Percentiles rank a stretch among this genome's conserved stretches.
Evolutionary conservation across 2,329 filamentous ascomycete genomes (phyloP).

Genomic region (Penicillium capsulatum): DNA sequence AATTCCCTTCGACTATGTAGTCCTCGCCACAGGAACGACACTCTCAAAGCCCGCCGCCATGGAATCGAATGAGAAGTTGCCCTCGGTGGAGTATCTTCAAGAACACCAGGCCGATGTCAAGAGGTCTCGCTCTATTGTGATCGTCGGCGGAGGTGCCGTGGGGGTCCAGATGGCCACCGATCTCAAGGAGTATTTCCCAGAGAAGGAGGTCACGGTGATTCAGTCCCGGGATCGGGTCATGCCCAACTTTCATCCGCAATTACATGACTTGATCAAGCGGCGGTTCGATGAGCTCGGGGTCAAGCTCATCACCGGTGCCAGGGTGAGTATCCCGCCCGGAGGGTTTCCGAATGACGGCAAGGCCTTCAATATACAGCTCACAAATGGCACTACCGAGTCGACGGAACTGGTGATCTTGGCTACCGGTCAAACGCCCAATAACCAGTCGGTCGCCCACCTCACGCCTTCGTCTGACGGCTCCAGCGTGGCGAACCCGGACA

Average conservation of each 20-base stretch:
- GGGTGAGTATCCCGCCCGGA: slow-evolving; percentile 24
- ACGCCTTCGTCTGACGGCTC: slow-evolving; percentile 12
- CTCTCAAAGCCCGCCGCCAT: slow-evolving; percentile 34
- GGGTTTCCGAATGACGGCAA: slow-evolving; percentile 28
- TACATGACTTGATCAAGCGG: slow-evolving; percentile 30
- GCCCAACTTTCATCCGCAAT: slow-evolving; percentile 30
- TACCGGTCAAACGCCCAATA: slow-evolving; percentile 49
- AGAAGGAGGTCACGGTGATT: slow-evolving; percentile 47
- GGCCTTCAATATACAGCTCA: slow-evolving; percentile 28
- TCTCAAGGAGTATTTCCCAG: slow-evolving; percentile 46
- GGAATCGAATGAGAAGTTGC: slow-evolving; percentile 31
- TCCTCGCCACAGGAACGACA: slow-evolving; percentile 33
- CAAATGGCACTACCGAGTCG: slow-evolving; percentile 31
- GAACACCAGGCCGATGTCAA: slow-evolving; percentile 32
- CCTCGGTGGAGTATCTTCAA: slow-evolving; percentile 32
- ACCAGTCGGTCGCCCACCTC: slow-evolving; percentile 31
- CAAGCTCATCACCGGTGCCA: slow-evolving; percentile 29
- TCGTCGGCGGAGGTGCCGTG: slow-evolving; percentile 49
- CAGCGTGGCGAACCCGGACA: slow-evolving; percentile 32
- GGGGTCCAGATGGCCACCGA: slow-evolving; percentile 51
- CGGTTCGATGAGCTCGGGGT: slow-evolving; percentile 35
- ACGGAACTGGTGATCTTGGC: slow-evolving; percentile 44
- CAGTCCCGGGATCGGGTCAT: slow-evolving; percentile 44
- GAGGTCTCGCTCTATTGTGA: slow-evolving; percentile 28
- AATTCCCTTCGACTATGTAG: slow-evolving; percentile 33